Conservation (phyloP, 306 rosid species). For the Quercus ilex region DNA sequence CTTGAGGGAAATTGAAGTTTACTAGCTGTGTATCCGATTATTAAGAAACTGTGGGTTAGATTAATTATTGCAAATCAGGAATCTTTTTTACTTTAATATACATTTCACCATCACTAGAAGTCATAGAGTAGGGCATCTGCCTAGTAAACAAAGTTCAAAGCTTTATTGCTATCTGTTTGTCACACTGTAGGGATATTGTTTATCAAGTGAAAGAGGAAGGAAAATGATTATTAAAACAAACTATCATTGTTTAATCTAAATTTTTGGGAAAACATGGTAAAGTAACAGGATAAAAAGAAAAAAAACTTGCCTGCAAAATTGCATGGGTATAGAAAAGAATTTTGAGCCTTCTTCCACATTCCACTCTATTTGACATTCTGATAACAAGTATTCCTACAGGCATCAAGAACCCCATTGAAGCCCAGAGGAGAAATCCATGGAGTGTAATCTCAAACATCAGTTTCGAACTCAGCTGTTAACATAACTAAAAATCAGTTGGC, state of each 20-base stretch:
- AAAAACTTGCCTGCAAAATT: slow-evolving; percentile 66
- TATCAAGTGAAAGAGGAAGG: slow-evolving; percentile 11
- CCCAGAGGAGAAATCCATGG: slow-evolving; percentile 90
- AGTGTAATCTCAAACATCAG: slow-evolving; percentile 52
- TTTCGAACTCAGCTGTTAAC: slow-evolving; percentile 49
- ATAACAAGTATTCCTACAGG: slow-evolving; percentile 78
- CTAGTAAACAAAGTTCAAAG: slow-evolving; percentile 3
- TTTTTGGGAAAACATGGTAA: neutral
- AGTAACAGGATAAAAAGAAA: neutral
- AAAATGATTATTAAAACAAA: neutral
- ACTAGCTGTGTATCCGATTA: slow-evolving; percentile 1
- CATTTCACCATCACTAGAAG: slow-evolving; percentile 38
- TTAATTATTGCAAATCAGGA: slow-evolving; percentile 24
- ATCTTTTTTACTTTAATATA: slow-evolving; percentile 17
- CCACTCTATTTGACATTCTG: slow-evolving; percentile 55
- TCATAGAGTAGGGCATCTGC: slow-evolving; percentile 24
- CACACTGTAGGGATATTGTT: slow-evolving; percentile 13
- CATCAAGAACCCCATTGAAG: slow-evolving; percentile 94
- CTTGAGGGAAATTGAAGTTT: slow-evolving; percentile 2
- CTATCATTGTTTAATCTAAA: neutral
- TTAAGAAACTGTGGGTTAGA: slow-evolving; percentile 26
- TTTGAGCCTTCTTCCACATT: slow-evolving; percentile 56
- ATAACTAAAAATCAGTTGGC: slow-evolving; percentile 2
- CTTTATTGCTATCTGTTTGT: slow-evolving; percentile 13
- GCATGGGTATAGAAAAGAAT: slow-evolving; percentile 65